A percentile compares a stretch with the other conserved stretches of the same genome.
phyloP scores from a whole-genome alignment of 805 yeast genomes.

The Yarrowia hollandica region DNA sequence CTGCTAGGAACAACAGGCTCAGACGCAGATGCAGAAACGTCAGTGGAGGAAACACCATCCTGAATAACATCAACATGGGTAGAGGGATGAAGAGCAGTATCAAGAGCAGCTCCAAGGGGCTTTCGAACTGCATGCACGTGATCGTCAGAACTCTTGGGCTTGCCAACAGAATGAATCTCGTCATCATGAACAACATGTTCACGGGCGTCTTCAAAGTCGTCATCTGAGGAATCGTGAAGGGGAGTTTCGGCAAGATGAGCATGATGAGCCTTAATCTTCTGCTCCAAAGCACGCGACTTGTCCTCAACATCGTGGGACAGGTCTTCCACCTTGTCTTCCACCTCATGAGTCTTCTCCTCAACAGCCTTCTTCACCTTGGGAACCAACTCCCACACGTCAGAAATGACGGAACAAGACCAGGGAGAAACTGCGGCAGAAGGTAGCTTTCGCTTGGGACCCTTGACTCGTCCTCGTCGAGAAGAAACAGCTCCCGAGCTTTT shows the following conservation, averaged over 20 bases:
- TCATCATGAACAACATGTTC: neutral
- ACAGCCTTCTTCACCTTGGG: neutral
- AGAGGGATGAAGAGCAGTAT: neutral
- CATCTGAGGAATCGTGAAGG: neutral
- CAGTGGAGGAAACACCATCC: neutral
- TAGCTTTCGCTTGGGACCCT: constrained; percentile 23
- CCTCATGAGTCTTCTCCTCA: neutral
- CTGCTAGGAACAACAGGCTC: neutral
- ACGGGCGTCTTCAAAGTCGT: constrained; percentile 3
- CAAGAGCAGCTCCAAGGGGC: neutral
- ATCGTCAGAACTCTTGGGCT: neutral
- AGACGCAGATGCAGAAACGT: neutral
- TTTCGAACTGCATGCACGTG: neutral
- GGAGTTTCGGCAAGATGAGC: neutral
- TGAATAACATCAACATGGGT: neutral
- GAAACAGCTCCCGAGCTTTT: neutral
- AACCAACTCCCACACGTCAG: constrained; percentile 11
- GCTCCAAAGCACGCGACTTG: neutral
- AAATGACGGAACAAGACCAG: neutral
- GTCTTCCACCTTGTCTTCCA: neutral
- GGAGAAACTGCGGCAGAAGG: constrained; percentile 19
- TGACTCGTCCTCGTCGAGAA: constrained; percentile 19
- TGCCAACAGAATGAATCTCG: neutral
- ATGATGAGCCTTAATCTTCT: neutral
- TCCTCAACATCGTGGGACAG: neutral